phyloP scores from a whole-genome alignment of 768 basidiomycete species.

The Auricularia sp. region DNA sequence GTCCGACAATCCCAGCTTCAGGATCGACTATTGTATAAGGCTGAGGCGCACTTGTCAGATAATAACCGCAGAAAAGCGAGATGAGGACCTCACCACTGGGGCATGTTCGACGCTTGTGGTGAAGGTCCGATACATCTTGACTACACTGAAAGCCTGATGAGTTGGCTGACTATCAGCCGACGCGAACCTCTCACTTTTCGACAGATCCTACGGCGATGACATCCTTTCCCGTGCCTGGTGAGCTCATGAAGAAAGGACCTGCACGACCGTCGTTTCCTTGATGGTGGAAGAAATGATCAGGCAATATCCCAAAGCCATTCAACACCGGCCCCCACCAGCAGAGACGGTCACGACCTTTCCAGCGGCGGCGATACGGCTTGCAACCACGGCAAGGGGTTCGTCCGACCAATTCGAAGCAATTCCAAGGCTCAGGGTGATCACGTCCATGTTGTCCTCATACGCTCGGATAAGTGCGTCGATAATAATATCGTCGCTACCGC shows the following conservation, averaged over 20 bases:
- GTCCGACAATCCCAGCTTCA: too few species aligned
- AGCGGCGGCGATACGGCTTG: conserved; percentile 43
- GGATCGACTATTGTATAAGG: too few species aligned
- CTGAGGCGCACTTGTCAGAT: too few species aligned
- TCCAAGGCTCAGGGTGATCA: conserved; percentile 57
- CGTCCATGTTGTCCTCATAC: conserved; percentile 43
- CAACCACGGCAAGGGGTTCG: conserved; percentile 41
- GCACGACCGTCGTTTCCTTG: conserved; percentile 31
- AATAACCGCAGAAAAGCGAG: too few species aligned
- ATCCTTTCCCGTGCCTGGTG: conserved; percentile 42
- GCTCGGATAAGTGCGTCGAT: conserved; percentile 44
- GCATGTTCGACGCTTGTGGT: not conserved
- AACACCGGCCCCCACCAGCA: conserved; percentile 29
- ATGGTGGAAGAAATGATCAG: too few species aligned
- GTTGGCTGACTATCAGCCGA: too few species aligned
- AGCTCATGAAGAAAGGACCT: conserved; percentile 53
- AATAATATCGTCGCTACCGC: conserved; percentile 19
- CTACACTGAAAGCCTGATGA: not conserved
- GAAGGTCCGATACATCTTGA: not conserved
- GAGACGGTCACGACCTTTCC: conserved; percentile 57
- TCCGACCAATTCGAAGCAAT: conserved; percentile 56
- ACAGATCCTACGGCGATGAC: conserved; percentile 37
- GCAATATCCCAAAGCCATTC: too few species aligned
- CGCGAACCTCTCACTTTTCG: conserved; percentile 29
- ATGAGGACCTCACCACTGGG: too few species aligned